phyloP scores from a whole-genome alignment of 192 early-diverging fungal species.

The Pilobolus umbonatus region DNA sequence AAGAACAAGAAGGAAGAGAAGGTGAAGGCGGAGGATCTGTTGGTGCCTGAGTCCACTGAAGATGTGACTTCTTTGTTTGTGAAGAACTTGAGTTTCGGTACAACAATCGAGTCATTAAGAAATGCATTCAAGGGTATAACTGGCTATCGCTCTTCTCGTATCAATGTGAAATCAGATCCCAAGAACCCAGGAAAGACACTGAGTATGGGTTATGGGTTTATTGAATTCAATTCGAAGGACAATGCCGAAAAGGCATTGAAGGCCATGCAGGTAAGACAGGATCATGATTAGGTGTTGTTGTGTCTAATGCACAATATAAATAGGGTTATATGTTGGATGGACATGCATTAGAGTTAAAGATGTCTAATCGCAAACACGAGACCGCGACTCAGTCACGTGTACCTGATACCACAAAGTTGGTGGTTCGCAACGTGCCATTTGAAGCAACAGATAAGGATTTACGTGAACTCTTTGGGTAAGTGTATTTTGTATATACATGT shows the following conservation, averaged over 20 bases:
- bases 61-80: conserved; percentile 83
- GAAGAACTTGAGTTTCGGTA: conserved; percentile 94
- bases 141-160: conserved; percentile 76
- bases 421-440: conserved; percentile 95
- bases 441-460: conserved; percentile 95
- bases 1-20: conserved; percentile 33
- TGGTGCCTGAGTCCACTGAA: conserved; percentile 38
- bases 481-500: conserved; percentile 1
- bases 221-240: conserved; percentile 82
- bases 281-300: neutral
- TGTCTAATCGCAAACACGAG: conserved; percentile 69
- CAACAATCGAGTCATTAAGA: conserved; percentile 72
- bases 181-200: conserved; percentile 74
- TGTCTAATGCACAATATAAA: neutral
- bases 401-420: conserved; percentile 33
- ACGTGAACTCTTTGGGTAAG: conserved; percentile 72
- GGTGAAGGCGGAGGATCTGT: conserved; percentile 37
- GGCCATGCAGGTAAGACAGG: conserved; percentile 65
- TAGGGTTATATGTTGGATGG: conserved; percentile 77
- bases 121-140: conserved; percentile 69
- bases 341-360: conserved; percentile 85
- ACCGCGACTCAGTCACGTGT: conserved; percentile 81
- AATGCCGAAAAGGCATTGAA: conserved; percentile 82
- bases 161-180: conserved; percentile 81
- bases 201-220: conserved; percentile 97